These are phyloP conservation scores for Epichloe festucae DNA, from an alignment of 2,329 filamentous ascomycete species.

Conservation along the genomic window DNA sequence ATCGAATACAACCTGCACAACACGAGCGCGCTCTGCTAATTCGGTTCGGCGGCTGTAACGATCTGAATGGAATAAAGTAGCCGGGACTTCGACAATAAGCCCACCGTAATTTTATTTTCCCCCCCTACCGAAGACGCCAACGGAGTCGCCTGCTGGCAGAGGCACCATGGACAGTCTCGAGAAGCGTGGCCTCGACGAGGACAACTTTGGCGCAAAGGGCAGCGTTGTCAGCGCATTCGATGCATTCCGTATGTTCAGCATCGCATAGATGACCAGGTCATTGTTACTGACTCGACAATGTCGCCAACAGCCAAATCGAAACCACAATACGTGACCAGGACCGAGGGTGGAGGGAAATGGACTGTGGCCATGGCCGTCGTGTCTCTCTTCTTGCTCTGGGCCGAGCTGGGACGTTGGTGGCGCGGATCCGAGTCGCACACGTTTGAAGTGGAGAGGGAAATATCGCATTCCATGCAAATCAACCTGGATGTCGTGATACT, in stretches of 20 bases:
- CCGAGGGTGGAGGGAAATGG: conserved; percentile 83
- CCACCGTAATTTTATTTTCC: neutral
- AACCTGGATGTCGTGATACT: conserved; percentile 87
- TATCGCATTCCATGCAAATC: conserved; percentile 79
- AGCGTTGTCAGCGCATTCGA: conserved; percentile 78
- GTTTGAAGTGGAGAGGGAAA: conserved; percentile 85
- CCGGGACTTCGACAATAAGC: neutral
- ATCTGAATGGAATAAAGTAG: neutral
- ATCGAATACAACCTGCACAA: too few species aligned
- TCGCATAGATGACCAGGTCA: neutral
- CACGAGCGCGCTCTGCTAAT: neutral
- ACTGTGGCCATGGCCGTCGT: conserved; percentile 69
- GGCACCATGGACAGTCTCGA: conserved; percentile 65
- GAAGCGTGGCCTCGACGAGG: conserved; percentile 55
- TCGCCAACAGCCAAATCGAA: conserved; percentile 74
- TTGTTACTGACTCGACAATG: neutral
- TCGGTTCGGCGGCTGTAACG: neutral
- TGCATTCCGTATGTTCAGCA: conserved; percentile 65
- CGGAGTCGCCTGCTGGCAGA: neutral
- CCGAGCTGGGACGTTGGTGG: conserved; percentile 75
- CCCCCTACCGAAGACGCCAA: neutral
- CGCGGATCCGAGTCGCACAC: conserved; percentile 71
- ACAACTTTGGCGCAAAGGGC: conserved; percentile 63
- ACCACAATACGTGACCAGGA: conserved; percentile 76
- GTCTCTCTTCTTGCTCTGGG: conserved; percentile 61